These are phyloP conservation scores for Lippia alba DNA, from an alignment of 305 asterid species.

Conservation along the genomic window DNA sequence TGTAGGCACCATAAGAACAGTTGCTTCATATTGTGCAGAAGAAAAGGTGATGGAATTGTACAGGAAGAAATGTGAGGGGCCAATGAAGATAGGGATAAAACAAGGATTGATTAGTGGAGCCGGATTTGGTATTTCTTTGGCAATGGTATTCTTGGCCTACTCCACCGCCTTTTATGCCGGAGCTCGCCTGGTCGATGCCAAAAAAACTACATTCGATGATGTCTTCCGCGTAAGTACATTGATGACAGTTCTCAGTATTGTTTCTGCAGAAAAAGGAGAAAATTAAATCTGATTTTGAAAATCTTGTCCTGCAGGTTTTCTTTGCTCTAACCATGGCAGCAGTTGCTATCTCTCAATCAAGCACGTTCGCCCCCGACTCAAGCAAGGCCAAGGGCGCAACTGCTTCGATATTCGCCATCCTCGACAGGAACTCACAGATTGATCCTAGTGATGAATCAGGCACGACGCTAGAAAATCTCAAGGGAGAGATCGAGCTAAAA, in stretches of 20 bases:
- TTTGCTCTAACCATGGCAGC: slow-evolving; percentile 66
- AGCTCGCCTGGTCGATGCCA: slow-evolving; percentile 65
- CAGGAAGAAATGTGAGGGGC: slow-evolving; percentile 63
- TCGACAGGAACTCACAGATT: slow-evolving; percentile 59
- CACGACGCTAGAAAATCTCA: slow-evolving; percentile 43
- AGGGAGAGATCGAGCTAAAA: slow-evolving; percentile 63
- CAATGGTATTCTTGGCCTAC: slow-evolving; percentile 54
- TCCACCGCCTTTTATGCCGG: slow-evolving; percentile 69
- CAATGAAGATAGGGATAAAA: slow-evolving; percentile 52
- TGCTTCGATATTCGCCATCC: slow-evolving; percentile 60
- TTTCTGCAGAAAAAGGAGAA: background rate
- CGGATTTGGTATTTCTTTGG: slow-evolving; percentile 60
- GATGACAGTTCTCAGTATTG: background rate
- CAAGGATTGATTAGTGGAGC: slow-evolving; percentile 66
- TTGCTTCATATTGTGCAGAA: slow-evolving; percentile 78
- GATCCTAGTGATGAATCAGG: slow-evolving; percentile 70
- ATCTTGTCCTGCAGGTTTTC: slow-evolving; percentile 51
- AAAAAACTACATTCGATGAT: slow-evolving; percentile 49
- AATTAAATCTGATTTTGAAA: background rate
- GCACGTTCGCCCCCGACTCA: slow-evolving; percentile 73
- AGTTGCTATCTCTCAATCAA: slow-evolving; percentile 60
- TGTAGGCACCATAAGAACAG: slow-evolving; percentile 78
- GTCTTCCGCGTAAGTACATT: slow-evolving; percentile 64
- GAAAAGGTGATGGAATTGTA: slow-evolving; percentile 64
- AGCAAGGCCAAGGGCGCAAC: slow-evolving; percentile 66